Base-by-base conservation (phyloP, 192 early-diverging fungal genomes). In the Umbelopsis sp. region DNA sequence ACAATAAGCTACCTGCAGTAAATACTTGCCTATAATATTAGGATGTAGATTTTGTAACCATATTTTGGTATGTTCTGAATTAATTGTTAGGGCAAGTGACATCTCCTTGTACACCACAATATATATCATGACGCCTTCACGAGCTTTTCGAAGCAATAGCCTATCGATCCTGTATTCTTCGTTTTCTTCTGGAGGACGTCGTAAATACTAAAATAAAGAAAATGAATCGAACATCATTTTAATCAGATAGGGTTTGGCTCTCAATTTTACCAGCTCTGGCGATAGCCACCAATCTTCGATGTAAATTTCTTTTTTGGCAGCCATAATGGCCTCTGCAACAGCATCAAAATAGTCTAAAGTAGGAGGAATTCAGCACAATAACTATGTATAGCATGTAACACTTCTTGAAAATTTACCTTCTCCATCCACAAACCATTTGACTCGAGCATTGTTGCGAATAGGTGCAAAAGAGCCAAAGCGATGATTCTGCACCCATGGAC, bases 271-370 rank as follows among this genome's bases (percentile, higher is more conserved):
- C 72, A 96, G 69, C 72, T 96, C 95, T 16, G 95, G 95, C 46
- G 91, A 91, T n/a, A 96, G 86, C 91, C 94, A 96, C 95, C 95
- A 95, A 77, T 94, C 93, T 33, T 74, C 80, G 70, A 92, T 91
- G 55, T 88, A 91, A 58, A 93, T 92, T 67, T 89, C 87, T 46
- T 84, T 78, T 27, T 86, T 87, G 27, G 93, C 92, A 61, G 85
- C 80, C 23, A 87, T 74, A 51, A 94, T 76, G 20, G 90, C 93
- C 69, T 93, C 91, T 0, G 91, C 91, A 15, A 93, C 82, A 1
- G 93, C 89, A 67, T 87, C 86, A 53, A 92, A 93, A 67, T 93
- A 93, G 66, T 92, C 89, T 79, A 61, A 52, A 12, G 13, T 35
- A 16, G 12, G 33, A 13, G 55, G 27, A 18, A 61, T 11, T 35